Evolutionary conservation across 306 rosid species (phyloP), one percentile per base, ranked within the genome.

Genomic region (Abrus pulchellus): DNA sequence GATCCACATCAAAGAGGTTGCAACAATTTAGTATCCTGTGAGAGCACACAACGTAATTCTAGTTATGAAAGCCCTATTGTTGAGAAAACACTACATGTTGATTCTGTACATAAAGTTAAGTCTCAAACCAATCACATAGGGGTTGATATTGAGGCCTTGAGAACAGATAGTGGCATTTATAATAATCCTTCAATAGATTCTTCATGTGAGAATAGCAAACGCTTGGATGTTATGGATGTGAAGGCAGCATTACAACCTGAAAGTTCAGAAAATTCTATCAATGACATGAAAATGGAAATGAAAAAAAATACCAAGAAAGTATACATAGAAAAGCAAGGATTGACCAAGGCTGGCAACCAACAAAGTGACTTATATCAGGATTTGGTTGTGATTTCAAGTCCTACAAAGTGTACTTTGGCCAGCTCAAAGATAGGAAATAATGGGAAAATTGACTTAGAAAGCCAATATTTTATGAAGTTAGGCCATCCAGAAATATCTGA

Each of bases 21-120:
- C 69, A 82, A 68, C 8, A 81, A 48, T 66, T 53, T 83, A 66
- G 68, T 80, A 77, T 41, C 81, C 14, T 32, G 72, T 36, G 90
- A 85, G 74, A 45, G 80, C 56, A 45, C 76, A 48, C 72, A 57
- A 50, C 11, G 50, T 52, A 87, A 87, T 52, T 47, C 80, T 38
- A 83, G 81, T 73, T 79, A 70, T 52, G 82, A 61, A n/a, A 87
- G 90, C 61, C 89, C 87, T 50, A 74, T 78, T 53, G 86, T 69
- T 81, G 99, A 95, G 89, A 95, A 93, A 91, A 93, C 97, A 83
- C 87, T 88, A 20, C 83, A 90, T 80, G 68, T 95, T 5, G 99
- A 95, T 76, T 91, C 89, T 49, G 83, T 88, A 55, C 87, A 82
- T 5, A 86, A 79, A 60, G 72, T 74, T 4, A 87, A 82, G 75